Evolutionary conservation across 1,284 basidiomycete species (phyloP).

Genomic region (Ustilago trichophora): DNA sequence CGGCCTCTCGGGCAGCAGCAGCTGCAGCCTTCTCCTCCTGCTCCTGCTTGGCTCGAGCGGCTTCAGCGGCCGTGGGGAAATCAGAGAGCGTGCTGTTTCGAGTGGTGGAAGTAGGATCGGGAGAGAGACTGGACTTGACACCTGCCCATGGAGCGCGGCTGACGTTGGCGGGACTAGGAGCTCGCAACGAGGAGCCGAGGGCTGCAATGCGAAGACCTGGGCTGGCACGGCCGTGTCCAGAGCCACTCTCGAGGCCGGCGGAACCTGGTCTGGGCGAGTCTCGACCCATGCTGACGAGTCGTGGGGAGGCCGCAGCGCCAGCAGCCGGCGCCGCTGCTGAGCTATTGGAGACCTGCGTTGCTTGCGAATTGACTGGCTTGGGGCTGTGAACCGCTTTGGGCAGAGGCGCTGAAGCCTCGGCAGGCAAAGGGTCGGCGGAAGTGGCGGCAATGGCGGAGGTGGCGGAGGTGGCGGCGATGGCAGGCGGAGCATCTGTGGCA

Average conservation of each 20-base stretch:
- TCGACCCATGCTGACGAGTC: slow-evolving; percentile 49
- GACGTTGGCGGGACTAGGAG: slow-evolving; percentile 34
- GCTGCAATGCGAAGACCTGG: slow-evolving; percentile 51
- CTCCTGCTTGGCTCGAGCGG: slow-evolving; percentile 52
- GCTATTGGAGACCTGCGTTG: slow-evolving; percentile 4
- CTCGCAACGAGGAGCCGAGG: slow-evolving; percentile 34
- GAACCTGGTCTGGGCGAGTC: slow-evolving; percentile 41
- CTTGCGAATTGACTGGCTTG: slow-evolving; percentile 16
- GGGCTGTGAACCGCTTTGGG: slow-evolving; percentile 22
- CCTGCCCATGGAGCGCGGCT: slow-evolving; percentile 55
- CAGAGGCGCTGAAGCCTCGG: slow-evolving; percentile 28
- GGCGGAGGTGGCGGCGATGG: not conserved
- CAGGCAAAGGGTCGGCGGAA: slow-evolving; percentile 31
- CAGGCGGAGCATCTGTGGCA: slow-evolving; percentile 4
- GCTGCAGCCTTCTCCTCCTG: slow-evolving; percentile 58
- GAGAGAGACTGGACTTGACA: slow-evolving; percentile 33
- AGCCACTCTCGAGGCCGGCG: slow-evolving; percentile 34
- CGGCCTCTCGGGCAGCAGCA: slow-evolving; percentile 52
- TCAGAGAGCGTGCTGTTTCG: slow-evolving; percentile 45
- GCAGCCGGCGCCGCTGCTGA: not conserved
- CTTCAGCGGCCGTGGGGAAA: slow-evolving; percentile 65
- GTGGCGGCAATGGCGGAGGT: too few species aligned
- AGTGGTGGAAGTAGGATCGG: slow-evolving; percentile 11
- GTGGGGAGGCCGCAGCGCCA: slow-evolving; percentile 40
- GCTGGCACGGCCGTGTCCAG: slow-evolving; percentile 36